Percentiles rank a stretch among this genome's conserved stretches.
Conservation (phyloP, 139 green algal species). For the Protoeuglena noctilucae region DNA sequence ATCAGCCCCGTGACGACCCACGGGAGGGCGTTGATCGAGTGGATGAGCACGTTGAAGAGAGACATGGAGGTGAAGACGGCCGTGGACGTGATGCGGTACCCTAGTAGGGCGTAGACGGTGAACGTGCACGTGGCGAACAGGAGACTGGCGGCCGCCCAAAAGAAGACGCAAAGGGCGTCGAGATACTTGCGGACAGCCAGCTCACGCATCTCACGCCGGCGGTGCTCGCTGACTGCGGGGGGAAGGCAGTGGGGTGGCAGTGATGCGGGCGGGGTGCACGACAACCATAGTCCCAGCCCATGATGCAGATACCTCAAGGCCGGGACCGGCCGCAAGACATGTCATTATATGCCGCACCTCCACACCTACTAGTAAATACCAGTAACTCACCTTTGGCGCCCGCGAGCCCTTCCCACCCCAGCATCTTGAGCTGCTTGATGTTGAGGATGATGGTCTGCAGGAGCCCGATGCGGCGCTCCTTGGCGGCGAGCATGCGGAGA, state of each 20-base stretch:
- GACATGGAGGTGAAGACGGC: constrained; percentile 63
- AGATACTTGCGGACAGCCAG: constrained; percentile 69
- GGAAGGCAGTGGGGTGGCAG: too few species aligned
- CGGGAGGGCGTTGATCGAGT: constrained; percentile 67
- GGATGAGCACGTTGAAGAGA: constrained; percentile 75
- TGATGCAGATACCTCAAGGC: too few species aligned
- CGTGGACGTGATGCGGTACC: constrained; percentile 28
- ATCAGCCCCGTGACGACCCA: constrained; percentile 72
- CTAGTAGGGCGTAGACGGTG: constrained; percentile 34
- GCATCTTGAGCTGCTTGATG: constrained; percentile 39
- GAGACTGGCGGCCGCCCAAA: constrained; percentile 65
- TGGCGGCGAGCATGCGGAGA: constrained; percentile 51
- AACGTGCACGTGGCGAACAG: constrained; percentile 52
- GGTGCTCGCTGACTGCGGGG: constrained; percentile 10
- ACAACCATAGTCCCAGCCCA: too few species aligned
- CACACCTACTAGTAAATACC: too few species aligned
- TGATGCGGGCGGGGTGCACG: too few species aligned
- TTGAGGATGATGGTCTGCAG: constrained; percentile 36
- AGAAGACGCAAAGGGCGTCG: constrained; percentile 79
- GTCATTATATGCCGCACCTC: too few species aligned
- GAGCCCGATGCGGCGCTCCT: constrained; percentile 34
- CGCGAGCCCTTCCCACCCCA: constrained; percentile 33
- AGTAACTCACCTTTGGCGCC: too few species aligned
- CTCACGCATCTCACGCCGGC: constrained; percentile 26
- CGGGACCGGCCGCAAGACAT: too few species aligned